phyloP scores from a whole-genome alignment of 768 basidiomycete genomes.

The Fibroporia radiculosa region DNA sequence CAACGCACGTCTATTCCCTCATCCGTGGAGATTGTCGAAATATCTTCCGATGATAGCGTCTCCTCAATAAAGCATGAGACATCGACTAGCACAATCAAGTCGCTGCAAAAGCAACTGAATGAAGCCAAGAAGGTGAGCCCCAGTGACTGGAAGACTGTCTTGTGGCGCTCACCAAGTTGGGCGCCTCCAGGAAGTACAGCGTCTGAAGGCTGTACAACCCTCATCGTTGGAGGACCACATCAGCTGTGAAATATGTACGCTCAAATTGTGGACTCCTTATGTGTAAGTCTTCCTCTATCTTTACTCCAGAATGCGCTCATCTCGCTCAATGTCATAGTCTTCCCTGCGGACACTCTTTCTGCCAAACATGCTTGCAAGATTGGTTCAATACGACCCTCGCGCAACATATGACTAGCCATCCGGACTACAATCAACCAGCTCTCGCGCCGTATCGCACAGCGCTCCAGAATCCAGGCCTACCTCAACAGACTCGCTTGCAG shows the following conservation, averaged over 20 bases:
- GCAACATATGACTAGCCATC: constrained; percentile 41
- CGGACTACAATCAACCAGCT: constrained; percentile 28
- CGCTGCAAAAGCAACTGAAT: constrained; percentile 8
- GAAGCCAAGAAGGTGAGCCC: constrained; percentile 10
- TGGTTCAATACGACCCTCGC: constrained; percentile 42
- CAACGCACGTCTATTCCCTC: constrained; percentile 6
- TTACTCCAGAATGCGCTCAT: not conserved
- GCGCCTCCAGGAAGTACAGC: constrained; percentile 8
- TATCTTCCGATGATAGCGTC: constrained; percentile 19
- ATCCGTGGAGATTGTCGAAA: constrained; percentile 14
- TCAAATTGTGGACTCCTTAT: constrained; percentile 59
- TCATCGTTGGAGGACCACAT: constrained; percentile 41
- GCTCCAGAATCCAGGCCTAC: constrained; percentile 7
- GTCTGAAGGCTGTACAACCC: constrained; percentile 2
- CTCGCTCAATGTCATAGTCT: constrained; percentile 34
- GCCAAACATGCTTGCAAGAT: constrained; percentile 50
- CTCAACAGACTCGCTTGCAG: constrained; percentile 1
- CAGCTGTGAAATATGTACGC: constrained; percentile 58
- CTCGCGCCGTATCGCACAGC: constrained; percentile 3
- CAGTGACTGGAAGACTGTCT: not conserved
- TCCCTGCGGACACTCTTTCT: constrained; percentile 67
- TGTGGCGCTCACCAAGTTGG: not conserved
- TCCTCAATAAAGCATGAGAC: not conserved
- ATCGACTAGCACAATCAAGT: not conserved
- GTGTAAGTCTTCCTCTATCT: constrained; percentile 35